Conservation (phyloP, 257 asterid genomes). For the Solanum lycopersicoides region DNA sequence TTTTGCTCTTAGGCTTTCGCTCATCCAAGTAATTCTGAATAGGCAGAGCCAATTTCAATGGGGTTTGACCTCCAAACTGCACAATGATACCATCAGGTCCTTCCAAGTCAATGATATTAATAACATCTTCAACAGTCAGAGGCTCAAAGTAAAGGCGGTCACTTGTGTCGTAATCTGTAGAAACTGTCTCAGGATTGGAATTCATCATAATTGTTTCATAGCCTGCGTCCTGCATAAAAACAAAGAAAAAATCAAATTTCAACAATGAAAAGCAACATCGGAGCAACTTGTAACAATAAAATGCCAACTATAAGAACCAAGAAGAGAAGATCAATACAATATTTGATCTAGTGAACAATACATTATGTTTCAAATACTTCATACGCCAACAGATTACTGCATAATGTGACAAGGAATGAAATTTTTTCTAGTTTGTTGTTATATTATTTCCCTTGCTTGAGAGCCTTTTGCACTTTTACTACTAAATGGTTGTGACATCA, state of each 20-base stretch:
- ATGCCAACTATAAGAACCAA: background rate
- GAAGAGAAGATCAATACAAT: background rate
- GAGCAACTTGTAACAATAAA: background rate
- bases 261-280: background rate
- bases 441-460: background rate
- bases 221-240: conserved; percentile 68
- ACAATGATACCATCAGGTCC: conserved; percentile 95
- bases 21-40: conserved; percentile 68
- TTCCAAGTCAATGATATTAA: conserved; percentile 85
- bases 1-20: conserved; percentile 42
- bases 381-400: background rate
- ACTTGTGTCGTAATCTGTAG: conserved; percentile 95
- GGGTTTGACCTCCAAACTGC: conserved; percentile 99
- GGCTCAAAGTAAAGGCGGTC: conserved; percentile 98
- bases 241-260: background rate
- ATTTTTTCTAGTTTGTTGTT: background rate
- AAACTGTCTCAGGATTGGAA: conserved; percentile 95
- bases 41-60: conserved; percentile 76
- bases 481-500: background rate
- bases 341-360: background rate
- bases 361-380: background rate
- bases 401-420: background rate
- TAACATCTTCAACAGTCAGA: conserved; percentile 88
- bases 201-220: conserved; percentile 97
- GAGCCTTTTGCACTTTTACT: background rate